Evolutionary conservation across 2,329 filamentous ascomycete species (phyloP).

Genomic region (Exophiala lecanii-corni): DNA sequence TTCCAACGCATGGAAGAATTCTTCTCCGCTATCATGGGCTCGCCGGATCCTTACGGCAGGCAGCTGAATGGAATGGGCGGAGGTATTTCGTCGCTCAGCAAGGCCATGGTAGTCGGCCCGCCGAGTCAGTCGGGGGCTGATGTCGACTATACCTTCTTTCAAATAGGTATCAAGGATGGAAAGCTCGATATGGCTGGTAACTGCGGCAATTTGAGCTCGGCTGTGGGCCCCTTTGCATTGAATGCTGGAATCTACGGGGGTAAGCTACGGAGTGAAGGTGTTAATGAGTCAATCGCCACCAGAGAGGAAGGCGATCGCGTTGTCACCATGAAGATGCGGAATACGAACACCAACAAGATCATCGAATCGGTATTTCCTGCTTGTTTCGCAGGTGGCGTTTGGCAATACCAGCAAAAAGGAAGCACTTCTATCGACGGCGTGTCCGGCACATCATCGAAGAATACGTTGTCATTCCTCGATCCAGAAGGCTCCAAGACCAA

Average conservation of each 20-base stretch:
- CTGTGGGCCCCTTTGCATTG: constrained; percentile 60
- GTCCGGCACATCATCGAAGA: constrained; percentile 51
- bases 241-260: constrained; percentile 10
- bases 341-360: constrained; percentile 67
- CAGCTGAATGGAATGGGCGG: constrained; percentile 70
- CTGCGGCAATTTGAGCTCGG: constrained; percentile 69
- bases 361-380: constrained; percentile 56
- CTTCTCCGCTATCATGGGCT: constrained; percentile 20
- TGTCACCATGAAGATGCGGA: constrained; percentile 57
- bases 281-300: constrained; percentile 15
- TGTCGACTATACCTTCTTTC: constrained; percentile 68
- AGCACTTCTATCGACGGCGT: constrained; percentile 63
- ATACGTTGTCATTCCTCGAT: constrained; percentile 58
- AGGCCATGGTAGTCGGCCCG: constrained; percentile 53
- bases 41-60: constrained; percentile 43
- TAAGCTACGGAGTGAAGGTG: background rate
- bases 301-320: background rate
- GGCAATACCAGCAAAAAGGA: constrained; percentile 38
- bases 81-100: constrained; percentile 64
- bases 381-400: constrained; percentile 3
- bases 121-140: constrained; percentile 49
- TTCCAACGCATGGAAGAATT: constrained; percentile 13
- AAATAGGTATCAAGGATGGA: constrained; percentile 59
- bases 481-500: constrained; percentile 63
- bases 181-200: constrained; percentile 64